Evolutionary conservation across 768 basidiomycete species (phyloP), one percentile per base, ranked within the genome.

Genomic region (Leucocoprinus leucothites): DNA sequence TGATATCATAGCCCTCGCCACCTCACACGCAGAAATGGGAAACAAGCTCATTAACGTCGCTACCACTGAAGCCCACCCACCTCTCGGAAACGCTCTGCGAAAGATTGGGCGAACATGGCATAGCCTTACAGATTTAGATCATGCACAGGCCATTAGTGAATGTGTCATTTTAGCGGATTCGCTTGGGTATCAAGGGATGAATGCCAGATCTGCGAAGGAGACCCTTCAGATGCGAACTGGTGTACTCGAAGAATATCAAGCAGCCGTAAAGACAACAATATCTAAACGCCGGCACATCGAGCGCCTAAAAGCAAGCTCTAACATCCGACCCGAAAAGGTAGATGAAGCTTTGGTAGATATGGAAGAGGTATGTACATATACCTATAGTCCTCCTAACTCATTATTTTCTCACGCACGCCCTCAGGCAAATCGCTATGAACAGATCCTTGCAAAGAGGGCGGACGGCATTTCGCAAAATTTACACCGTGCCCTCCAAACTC

Each of bases 151-250:
- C 28, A 90, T 94, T 58, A 94, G 89, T 62, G 96, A 98, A 78
- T 93, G 91, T 62, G 92, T 98, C 25, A 87, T 98, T 41, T 72
- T 99, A 24, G 95, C 94, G n/a, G 97, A 99, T 70, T 88, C 93
- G 0, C 74, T 98, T 50, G 94, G 94, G 1, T 99, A 99, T 70
- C 95, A 98, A 69, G 91, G 94, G 18, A 79, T 95, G 73, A 98
- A 99, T 64, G 94, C 97, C n/a, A 82, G 89, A 43, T 92, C 95
- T 18, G 97, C 97, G 1, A 98, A 97, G 68, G 94, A 96, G 69
- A 95, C 97, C 0, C 72, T 98, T 8, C 81, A 85, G 51, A 92
- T 94, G 76, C 86, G 97, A 9, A 91, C 93, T 0, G 82, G 84
- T 7, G 92, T 97, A 9, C 74, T 98, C 57, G 96, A 98, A 65